These are phyloP conservation scores for Geranium incanum DNA, from an alignment of 441 rosid genomes.

Conservation along the genomic window DNA sequence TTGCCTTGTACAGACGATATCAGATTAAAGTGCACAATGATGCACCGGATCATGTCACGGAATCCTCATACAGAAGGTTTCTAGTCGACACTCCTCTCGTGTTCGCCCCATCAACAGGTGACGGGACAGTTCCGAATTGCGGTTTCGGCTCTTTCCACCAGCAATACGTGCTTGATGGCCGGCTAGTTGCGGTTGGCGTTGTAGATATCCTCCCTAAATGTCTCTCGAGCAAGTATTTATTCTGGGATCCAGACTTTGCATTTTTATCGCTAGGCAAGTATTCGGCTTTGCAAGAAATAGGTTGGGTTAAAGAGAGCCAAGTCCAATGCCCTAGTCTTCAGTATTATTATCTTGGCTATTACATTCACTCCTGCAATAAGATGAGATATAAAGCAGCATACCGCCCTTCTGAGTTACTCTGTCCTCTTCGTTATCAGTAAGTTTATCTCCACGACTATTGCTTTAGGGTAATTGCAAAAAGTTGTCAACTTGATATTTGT, in stretches of 20 bases:
- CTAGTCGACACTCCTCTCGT: constrained; percentile 81
- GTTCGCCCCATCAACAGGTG: constrained; percentile 53
- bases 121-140: constrained; percentile 57
- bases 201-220: constrained; percentile 85
- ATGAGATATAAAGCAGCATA: constrained; percentile 97
- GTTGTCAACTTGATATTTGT: too few relatives aligned
- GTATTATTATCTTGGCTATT: constrained; percentile 91
- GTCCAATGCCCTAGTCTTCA: constrained; percentile 61
- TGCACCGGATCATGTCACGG: constrained; percentile 46
- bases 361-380: constrained; percentile 87
- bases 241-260: constrained; percentile 94
- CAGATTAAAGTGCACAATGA: constrained; percentile 81
- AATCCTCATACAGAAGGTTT: constrained; percentile 57
- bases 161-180: constrained; percentile 70
- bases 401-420: constrained; percentile 82
- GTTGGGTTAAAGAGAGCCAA: constrained; percentile 70
- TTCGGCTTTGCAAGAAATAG: constrained; percentile 83
- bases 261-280: constrained; percentile 79
- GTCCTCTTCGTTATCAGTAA: constrained; percentile 85
- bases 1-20: constrained; percentile 58
- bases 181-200: constrained; percentile 83
- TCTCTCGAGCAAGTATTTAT: constrained; percentile 84
- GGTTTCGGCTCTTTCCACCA: constrained; percentile 98
- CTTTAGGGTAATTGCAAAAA: too few relatives aligned
- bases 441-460: constrained; percentile 20